Evolutionary conservation across 2,329 filamentous ascomycete genomes (phyloP), one percentile per base, ranked within the genome.

Genomic region (Cordyceps tenuipes): DNA sequence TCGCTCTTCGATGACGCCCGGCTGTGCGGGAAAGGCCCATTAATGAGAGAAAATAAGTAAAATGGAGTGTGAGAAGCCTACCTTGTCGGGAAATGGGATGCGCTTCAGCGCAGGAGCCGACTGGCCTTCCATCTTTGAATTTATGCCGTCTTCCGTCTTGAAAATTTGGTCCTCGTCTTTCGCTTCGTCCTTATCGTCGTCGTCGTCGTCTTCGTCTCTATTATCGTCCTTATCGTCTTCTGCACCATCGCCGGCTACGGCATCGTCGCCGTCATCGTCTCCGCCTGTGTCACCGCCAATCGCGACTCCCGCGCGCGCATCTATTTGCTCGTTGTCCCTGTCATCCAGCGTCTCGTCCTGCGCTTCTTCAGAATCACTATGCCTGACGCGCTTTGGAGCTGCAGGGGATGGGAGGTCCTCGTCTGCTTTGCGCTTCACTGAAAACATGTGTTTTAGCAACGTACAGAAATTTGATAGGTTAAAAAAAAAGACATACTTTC

Each of bases 1-100:
- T 68, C 91, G 88, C 75, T 99, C 94, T 76, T 99, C 94, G 64
- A 95, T 82, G 5, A 96, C 93, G 9, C 92, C 93, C 6, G 91
- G 89, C 86, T 90, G 17, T 19, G 17, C 36, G 46, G 44, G 46
- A 62, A 63, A 17, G 12, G 8, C 61, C 56, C 31, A 62, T 65
- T 61, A 59, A 58, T 23, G 19, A 52, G 15, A 19, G 3, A 15
- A 36, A 34, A 26, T n/a, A n/a, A 8, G 21, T 13, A 3, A 3
- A 52, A 8, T 3, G 36, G 5, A 29, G 44, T 23, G 17, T 13
- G 19, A 15, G 53, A 15, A 43, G 43, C 74, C 63, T 70, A 89
- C 88, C 80, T 95, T 97, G 74, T 96, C 91, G 1, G 91, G 91
- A 68, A 94, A 97, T 1, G 89, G 90, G 41, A 95, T 90, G 19